A percentile compares a stretch with the other conserved stretches of the same genome.
Evolutionary conservation across 805 yeast genomes (phyloP).

Genomic region (Candida berthetii): DNA sequence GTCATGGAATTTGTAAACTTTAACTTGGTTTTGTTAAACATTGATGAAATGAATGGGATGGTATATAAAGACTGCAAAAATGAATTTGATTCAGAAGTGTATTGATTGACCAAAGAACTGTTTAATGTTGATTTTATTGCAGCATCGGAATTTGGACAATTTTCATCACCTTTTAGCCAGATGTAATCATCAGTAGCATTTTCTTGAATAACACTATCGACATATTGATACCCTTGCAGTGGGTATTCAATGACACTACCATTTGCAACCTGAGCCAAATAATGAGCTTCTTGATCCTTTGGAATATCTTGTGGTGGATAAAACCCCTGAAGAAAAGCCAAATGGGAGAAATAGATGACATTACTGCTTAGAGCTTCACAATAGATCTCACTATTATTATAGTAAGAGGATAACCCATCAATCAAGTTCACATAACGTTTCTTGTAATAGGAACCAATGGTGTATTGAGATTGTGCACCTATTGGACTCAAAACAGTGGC

Average conservation of each 20-base stretch:
- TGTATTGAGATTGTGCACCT: slow-evolving; percentile 32
- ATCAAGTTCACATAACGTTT: slow-evolving; percentile 34
- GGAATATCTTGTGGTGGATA: slow-evolving; percentile 34
- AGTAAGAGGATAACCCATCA: not conserved
- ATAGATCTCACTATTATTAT: slow-evolving; percentile 23
- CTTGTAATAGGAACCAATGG: slow-evolving; percentile 33
- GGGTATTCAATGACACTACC: slow-evolving; percentile 34
- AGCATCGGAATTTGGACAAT: slow-evolving; percentile 31
- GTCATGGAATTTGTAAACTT: slow-evolving; percentile 32
- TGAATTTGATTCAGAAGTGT: slow-evolving; percentile 25
- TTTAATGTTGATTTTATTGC: slow-evolving; percentile 25
- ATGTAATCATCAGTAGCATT: slow-evolving; percentile 29
- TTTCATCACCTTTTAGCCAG: slow-evolving; percentile 34
- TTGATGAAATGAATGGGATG: slow-evolving; percentile 6
- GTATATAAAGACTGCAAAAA: slow-evolving; percentile 30
- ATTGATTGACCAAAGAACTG: slow-evolving; percentile 23
- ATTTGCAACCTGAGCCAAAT: slow-evolving; percentile 28
- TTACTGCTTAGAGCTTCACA: slow-evolving; percentile 27
- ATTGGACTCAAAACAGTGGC: slow-evolving; percentile 34
- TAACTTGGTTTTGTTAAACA: slow-evolving; percentile 20
- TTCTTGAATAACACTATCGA: slow-evolving; percentile 29
- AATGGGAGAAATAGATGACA: slow-evolving; percentile 34
- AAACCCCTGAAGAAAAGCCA: slow-evolving; percentile 40
- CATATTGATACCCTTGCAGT: slow-evolving; percentile 40
- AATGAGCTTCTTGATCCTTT: slow-evolving; percentile 11